Conservation (phyloP, 306 rosid genomes). For the Cicer judaicum region DNA sequence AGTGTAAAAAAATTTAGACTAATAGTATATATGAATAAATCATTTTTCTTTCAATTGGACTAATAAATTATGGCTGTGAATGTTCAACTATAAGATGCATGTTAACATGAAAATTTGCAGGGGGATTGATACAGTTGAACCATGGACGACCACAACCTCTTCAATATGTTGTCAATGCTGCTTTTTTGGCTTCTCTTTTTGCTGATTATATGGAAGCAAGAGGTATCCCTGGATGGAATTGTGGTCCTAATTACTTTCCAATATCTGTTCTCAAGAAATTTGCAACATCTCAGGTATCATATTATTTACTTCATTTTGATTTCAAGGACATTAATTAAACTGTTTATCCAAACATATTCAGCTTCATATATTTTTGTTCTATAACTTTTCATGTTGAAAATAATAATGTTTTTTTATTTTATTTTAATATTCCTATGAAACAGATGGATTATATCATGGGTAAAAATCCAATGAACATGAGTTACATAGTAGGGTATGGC, state of each 20-base stretch:
- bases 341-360: too few relatives aligned
- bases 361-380: not conserved
- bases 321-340: not conserved
- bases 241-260: constrained; percentile 52
- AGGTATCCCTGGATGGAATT: constrained; percentile 62
- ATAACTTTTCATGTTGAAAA: too few relatives aligned
- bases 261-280: constrained; percentile 46
- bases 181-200: constrained; percentile 65
- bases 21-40: too few relatives aligned
- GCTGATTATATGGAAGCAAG: constrained; percentile 63
- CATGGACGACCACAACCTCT: constrained; percentile 58
- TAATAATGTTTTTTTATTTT: not conserved
- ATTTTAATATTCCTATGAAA: not conserved
- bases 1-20: too few relatives aligned
- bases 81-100: constrained; percentile 14
- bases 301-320: constrained; percentile 17
- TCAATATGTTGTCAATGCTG: constrained; percentile 69
- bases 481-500: constrained; percentile 71
- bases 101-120: constrained; percentile 45
- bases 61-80: not conserved
- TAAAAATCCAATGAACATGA: constrained; percentile 71
- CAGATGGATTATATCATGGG: constrained; percentile 74
- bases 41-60: not conserved
- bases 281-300: constrained; percentile 69
- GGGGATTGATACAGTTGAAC: constrained; percentile 65